Evolutionary conservation across 1,139 yeast genomes (phyloP), one percentile per base, ranked within the genome.

Genomic region (Suhomyces chickasaworum): DNA sequence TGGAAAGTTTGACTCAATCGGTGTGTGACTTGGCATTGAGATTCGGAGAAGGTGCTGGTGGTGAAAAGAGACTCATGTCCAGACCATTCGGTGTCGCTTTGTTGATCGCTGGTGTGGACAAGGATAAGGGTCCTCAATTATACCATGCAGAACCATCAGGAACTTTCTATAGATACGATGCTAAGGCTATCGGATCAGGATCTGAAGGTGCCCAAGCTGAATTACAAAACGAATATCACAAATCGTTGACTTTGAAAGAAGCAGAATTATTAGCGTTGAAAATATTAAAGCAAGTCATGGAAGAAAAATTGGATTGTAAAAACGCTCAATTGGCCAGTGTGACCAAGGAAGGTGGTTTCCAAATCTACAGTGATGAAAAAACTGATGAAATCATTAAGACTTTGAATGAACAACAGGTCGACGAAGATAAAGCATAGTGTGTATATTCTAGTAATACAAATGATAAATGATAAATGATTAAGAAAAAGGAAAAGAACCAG

Each of bases 101-200:
- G 55, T 79, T 95, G 62, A 86, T 95, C 63, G 99, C 99, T 7
- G 99, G 99, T 42, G 78, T 84, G 57, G 99, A 93, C 70, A 77
- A 82, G 51, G 95, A 89, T 58, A 86, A 89, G 60, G 99, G 99
- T 0, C 97, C 97, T 44, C 99, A 93, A 69, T 79, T 95, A 62
- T 87, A 88, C 66, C 98, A 95, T 65, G 97, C 99, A n/a, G 99
- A 95, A 69, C 99, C 99, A 35, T 87, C 97, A 15, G 99, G 99
- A 51, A 93, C 99, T 1, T 95, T 90, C 60, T 95, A 93, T 73
- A 82, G 95, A 68, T 95, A 93, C 66, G 97, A 93, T 61, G 99
- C 99, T 37, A 95, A 93, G 70, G 99, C 99, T 10, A 95, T 95
- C 63, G 99, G 99, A 9, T 89, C 97, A 1, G 99, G 99, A 23